phyloP scores from a whole-genome alignment of 1,284 basidiomycete species.

The Garcileccinum viscosum region DNA sequence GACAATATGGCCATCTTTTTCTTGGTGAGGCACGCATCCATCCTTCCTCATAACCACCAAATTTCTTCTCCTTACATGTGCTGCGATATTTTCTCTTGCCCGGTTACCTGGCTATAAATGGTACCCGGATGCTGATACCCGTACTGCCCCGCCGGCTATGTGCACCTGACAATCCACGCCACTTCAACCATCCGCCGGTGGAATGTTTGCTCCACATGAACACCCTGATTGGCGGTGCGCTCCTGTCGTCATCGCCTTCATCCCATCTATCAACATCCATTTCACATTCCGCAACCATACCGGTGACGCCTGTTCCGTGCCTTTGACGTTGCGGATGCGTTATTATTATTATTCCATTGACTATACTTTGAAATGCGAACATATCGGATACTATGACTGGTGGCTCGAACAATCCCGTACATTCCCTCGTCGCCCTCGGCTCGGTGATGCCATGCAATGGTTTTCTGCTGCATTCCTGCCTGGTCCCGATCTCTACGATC shows the following conservation, averaged over 20 bases:
- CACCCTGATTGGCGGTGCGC: constrained; percentile 22
- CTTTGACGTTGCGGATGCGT: constrained; percentile 1
- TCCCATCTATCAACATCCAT: constrained; percentile 4
- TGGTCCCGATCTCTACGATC: constrained; percentile 10
- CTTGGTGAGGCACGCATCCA: background rate
- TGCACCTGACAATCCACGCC: background rate
- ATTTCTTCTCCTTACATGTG: too few species aligned
- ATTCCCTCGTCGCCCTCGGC: constrained; percentile 12
- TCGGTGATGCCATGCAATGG: constrained; percentile 19
- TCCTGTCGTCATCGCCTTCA: constrained; percentile 9
- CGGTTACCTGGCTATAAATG: constrained; percentile 16
- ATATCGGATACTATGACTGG: constrained; percentile 11
- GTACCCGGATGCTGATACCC: constrained; percentile 16
- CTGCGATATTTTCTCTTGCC: background rate
- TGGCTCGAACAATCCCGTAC: background rate
- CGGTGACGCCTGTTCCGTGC: constrained; percentile 3
- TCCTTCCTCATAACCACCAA: background rate
- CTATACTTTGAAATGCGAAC: background rate
- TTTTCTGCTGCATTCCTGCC: constrained; percentile 10
- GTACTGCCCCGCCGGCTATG: constrained; percentile 24
- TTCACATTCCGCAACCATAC: background rate
- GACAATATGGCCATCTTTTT: background rate
- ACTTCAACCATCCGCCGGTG: constrained; percentile 12
- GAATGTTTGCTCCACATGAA: constrained; percentile 9
- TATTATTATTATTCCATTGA: constrained; percentile 4